Conservation (phyloP, 1,284 basidiomycete genomes). For the Boletus smithii region DNA sequence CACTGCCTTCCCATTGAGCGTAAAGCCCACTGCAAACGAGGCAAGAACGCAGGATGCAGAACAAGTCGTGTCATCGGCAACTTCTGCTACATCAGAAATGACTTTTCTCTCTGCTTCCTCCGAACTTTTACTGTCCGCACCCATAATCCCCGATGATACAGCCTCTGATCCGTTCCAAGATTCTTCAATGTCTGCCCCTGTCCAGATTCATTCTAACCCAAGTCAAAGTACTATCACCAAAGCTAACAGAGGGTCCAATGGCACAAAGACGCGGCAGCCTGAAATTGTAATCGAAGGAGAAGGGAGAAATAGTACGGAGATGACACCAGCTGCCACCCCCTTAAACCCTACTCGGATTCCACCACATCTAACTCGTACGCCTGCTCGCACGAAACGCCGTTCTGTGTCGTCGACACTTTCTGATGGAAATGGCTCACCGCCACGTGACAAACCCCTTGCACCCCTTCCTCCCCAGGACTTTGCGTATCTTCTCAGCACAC, state of each 20-base stretch:
- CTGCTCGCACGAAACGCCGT: slow-evolving; percentile 90
- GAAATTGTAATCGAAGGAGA: slow-evolving; percentile 51
- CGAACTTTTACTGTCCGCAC: slow-evolving; percentile 49
- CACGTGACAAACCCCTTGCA: slow-evolving; percentile 44
- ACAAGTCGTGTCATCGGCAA: slow-evolving; percentile 38
- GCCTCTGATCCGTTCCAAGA: slow-evolving; percentile 40
- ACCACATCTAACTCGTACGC: slow-evolving; percentile 76
- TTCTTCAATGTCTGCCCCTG: slow-evolving; percentile 23
- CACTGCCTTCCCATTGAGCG: slow-evolving; percentile 18
- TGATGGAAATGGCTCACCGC: slow-evolving; percentile 51
- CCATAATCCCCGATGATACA: slow-evolving; percentile 54
- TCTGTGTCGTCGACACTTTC: slow-evolving; percentile 84
- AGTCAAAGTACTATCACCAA: slow-evolving; percentile 51
- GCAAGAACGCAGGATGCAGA: slow-evolving; percentile 41
- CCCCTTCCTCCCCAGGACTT: slow-evolving; percentile 62
- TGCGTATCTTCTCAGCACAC: slow-evolving; percentile 63
- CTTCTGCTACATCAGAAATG: slow-evolving; percentile 47
- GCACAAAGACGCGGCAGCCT: slow-evolving; percentile 25
- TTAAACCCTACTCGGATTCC: slow-evolving; percentile 42
- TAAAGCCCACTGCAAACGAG: slow-evolving; percentile 22
- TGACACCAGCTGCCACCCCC: slow-evolving; percentile 7
- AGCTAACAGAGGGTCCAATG: slow-evolving; percentile 14
- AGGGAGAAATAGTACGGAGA: slow-evolving; percentile 5
- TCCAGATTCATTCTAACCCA: slow-evolving; percentile 42
- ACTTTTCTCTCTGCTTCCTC: slow-evolving; percentile 55